Percentiles rank a stretch among this genome's conserved stretches.
These are phyloP conservation scores for Pharnaceum exiguum DNA, from an alignment of 148 eudicot species.

Conservation along the genomic window DNA sequence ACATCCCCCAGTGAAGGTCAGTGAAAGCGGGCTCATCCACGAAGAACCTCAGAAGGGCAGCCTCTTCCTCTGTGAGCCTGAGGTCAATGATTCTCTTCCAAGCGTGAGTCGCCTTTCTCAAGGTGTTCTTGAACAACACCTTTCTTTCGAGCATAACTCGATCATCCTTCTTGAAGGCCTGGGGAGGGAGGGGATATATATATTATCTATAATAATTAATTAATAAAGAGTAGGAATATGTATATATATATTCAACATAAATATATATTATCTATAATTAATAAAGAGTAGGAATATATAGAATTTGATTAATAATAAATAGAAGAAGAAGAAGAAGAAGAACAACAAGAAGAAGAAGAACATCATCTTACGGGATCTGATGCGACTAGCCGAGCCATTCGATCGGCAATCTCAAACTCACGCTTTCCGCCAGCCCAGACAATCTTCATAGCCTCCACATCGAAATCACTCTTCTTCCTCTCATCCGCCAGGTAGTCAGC, in stretches of 20 bases:
- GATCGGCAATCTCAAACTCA: slow-evolving; percentile 62
- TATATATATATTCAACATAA: background rate
- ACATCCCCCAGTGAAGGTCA: slow-evolving; percentile 99
- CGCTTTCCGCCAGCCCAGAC: slow-evolving; percentile 76
- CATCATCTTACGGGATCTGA: slow-evolving; percentile 60
- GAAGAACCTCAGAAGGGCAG: slow-evolving; percentile 46
- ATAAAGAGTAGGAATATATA: too few species aligned
- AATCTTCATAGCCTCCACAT: slow-evolving; percentile 71
- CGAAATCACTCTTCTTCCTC: slow-evolving; percentile 66
- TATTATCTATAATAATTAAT: background rate
- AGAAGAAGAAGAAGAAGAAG: background rate
- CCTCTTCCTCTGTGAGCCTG: slow-evolving; percentile 81
- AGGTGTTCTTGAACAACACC: slow-evolving; percentile 69
- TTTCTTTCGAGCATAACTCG: slow-evolving; percentile 64
- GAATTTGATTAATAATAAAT: background rate
- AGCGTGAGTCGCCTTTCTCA: slow-evolving; percentile 77
- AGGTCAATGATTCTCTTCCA: slow-evolving; percentile 80
- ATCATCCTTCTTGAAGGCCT: slow-evolving; percentile 72
- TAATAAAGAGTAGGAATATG: background rate
- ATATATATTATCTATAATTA: too few species aligned
- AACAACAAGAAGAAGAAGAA: slow-evolving; percentile 14
- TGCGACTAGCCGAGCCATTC: slow-evolving; percentile 87
- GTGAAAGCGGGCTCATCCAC: slow-evolving; percentile 83
- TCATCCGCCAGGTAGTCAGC: slow-evolving; percentile 70
- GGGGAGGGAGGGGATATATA: background rate